These are phyloP conservation scores for Aspergillus tamarii DNA, from an alignment of 2,329 filamentous ascomycete genomes.

Conservation along the genomic window DNA sequence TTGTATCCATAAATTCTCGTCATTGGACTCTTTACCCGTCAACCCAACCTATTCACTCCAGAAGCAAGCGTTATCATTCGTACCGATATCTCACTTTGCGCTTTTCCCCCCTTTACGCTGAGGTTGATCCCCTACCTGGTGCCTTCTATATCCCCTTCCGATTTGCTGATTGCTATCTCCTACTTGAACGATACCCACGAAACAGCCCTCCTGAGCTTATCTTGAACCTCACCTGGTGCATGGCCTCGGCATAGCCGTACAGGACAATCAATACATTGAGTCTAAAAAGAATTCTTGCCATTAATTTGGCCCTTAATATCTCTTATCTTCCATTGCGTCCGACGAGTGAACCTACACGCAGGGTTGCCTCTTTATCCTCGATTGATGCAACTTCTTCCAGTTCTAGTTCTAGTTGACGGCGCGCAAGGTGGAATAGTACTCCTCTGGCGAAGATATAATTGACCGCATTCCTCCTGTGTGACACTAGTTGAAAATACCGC, in stretches of 20 bases:
- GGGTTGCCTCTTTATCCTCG: background rate
- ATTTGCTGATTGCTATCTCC: background rate
- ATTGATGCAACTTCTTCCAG: background rate
- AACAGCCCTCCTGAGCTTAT: background rate
- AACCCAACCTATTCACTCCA: background rate
- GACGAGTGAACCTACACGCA: background rate
- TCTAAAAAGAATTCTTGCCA: background rate
- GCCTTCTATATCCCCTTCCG: background rate
- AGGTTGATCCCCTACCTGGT: background rate
- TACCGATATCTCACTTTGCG: background rate
- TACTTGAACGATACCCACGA: background rate
- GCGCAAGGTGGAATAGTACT: background rate
- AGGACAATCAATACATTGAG: background rate
- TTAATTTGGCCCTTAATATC: background rate
- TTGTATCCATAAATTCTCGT: background rate
- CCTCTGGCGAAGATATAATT: background rate
- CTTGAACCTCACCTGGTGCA: background rate
- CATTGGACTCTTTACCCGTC: background rate
- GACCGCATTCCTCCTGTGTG: background rate
- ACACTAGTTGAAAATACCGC: background rate
- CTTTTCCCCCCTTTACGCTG: background rate
- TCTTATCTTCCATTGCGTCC: background rate
- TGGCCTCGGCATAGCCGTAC: background rate
- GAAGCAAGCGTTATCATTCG: background rate
- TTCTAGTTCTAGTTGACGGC: background rate